Conservation (phyloP, 129 eudicot genomes). For the carrot (Daucus carota) region DNA sequence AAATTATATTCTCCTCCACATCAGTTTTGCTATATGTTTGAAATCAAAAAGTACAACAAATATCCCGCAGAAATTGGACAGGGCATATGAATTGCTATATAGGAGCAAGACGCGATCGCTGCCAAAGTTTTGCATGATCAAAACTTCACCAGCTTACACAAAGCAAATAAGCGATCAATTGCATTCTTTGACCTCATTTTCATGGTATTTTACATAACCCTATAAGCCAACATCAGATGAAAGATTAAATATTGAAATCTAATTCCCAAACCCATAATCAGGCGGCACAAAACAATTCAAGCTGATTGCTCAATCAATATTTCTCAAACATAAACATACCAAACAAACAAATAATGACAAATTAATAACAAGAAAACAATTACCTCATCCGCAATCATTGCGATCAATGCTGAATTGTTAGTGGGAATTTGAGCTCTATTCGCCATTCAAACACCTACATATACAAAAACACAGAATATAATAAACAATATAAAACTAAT, state of each 20-base stretch:
- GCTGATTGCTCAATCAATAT: too few species aligned
- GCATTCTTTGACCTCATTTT: background rate
- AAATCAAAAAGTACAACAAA: background rate
- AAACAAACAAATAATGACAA: too few species aligned
- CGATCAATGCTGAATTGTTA: constrained; percentile 61
- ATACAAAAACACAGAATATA: background rate
- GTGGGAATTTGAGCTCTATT: constrained; percentile 46
- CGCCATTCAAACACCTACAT: constrained; percentile 36
- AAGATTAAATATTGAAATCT: too few species aligned
- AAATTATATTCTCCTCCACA: too few species aligned
- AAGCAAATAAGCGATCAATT: too few species aligned
- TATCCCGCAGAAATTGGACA: constrained; percentile 26
- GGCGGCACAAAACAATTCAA: too few species aligned
- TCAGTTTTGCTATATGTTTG: constrained; percentile 16
- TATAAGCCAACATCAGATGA: background rate
- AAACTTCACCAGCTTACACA: background rate
- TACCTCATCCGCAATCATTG: constrained; percentile 87
- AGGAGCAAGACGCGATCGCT: too few species aligned
- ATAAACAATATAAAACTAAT: too few species aligned
- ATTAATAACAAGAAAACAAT: too few species aligned
- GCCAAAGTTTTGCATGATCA: background rate
- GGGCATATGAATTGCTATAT: too few species aligned
- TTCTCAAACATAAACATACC: too few species aligned
- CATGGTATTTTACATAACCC: background rate
- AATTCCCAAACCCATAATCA: too few species aligned